Conservation (phyloP, 1,139 yeast species). For the Nakaseomyces kungkrabaensis region DNA sequence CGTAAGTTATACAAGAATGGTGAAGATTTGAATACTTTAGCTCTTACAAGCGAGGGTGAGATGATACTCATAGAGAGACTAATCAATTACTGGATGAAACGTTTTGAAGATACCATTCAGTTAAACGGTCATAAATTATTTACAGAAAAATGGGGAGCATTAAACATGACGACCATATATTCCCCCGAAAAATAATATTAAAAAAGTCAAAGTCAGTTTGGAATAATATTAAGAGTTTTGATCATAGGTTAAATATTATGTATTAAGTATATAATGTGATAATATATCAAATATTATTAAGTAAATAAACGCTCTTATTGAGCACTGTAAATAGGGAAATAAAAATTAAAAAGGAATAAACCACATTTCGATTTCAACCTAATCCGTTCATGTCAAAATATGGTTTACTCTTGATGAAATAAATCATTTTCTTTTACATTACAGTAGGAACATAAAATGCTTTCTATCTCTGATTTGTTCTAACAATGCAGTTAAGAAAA, state of each 20-base stretch:
- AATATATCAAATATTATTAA: neutral
- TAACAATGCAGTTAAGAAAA: neutral
- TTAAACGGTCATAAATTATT: conserved; percentile 12
- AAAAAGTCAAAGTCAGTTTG: no score
- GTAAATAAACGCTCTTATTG: neutral
- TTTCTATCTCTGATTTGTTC: neutral
- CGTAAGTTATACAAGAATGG: conserved; percentile 20
- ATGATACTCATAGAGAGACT: conserved; percentile 19
- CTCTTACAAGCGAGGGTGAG: conserved; percentile 13
- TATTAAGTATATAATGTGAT: neutral
- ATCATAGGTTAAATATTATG: neutral
- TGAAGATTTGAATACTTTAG: conserved; percentile 25
- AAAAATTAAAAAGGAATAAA: neutral
- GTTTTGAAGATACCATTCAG: conserved; percentile 18
- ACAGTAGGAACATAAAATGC: no score
- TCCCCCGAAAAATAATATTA: conserved; percentile 12
- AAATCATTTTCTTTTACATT: no score
- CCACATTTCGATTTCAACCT: no score
- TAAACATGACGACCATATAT: conserved; percentile 14
- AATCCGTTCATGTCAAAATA: no score
- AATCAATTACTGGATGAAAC: conserved; percentile 21
- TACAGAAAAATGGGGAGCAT: conserved; percentile 27
- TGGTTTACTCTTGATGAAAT: no score
- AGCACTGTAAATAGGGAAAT: neutral
- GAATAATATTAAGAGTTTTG: neutral